These are phyloP conservation scores for Penicillium aurantiogriseum DNA, from an alignment of 2,329 filamentous ascomycete genomes.

Conservation along the genomic window DNA sequence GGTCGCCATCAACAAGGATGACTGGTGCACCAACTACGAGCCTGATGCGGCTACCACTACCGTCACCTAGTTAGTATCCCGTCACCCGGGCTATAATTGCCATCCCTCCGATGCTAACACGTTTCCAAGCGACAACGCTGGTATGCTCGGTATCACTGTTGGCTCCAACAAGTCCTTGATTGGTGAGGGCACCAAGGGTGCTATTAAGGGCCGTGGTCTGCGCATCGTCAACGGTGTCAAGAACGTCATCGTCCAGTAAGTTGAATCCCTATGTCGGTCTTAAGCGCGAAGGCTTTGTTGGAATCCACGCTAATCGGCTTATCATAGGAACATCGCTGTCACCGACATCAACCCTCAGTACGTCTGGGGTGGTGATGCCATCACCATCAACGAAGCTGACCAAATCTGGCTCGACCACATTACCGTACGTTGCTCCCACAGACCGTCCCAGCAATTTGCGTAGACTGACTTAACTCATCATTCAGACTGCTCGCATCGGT, in stretches of 20 bases:
- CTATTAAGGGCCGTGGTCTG: conserved; percentile 10
- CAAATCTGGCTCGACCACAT: conserved; percentile 12
- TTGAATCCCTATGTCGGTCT: background rate
- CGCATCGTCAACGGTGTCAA: conserved; percentile 5
- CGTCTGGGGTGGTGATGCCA: conserved; percentile 15
- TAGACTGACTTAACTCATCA: background rate
- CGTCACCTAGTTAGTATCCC: conserved; percentile 4
- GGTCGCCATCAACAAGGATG: conserved; percentile 9
- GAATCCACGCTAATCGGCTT: background rate
- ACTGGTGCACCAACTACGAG: conserved; percentile 10
- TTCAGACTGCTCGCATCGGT: conserved; percentile 10
- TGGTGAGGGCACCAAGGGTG: conserved; percentile 5
- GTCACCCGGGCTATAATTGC: background rate
- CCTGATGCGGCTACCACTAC: conserved; percentile 4
- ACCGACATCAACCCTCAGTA: conserved; percentile 11
- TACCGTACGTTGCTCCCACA: background rate
- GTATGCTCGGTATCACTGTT: conserved; percentile 9
- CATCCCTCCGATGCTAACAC: background rate
- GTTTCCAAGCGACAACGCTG: conserved; percentile 2
- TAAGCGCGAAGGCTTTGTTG: background rate
- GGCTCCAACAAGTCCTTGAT: conserved; percentile 11
- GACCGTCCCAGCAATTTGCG: background rate
- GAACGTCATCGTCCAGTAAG: conserved; percentile 12
- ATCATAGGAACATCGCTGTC: conserved; percentile 7
- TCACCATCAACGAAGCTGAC: conserved; percentile 7